Conservation (phyloP, 1,284 basidiomycete genomes). For the Cryptococcus sp. region DNA sequence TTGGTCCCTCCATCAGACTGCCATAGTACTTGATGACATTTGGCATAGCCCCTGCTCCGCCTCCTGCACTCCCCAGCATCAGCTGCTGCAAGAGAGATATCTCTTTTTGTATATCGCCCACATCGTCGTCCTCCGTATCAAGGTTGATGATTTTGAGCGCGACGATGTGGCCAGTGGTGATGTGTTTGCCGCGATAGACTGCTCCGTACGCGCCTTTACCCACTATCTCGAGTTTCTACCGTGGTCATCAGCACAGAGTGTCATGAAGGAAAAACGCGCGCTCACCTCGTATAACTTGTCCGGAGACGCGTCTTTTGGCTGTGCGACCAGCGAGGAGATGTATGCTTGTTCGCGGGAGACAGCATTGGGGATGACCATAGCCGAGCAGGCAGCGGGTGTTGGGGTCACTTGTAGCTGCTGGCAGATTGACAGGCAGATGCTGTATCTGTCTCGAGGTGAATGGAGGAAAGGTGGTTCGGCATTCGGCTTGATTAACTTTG, state of each 20-base stretch:
- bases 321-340: constrained; percentile 36
- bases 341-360: constrained; percentile 44
- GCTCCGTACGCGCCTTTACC: constrained; percentile 96
- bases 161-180: constrained; percentile 79
- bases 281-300: constrained; percentile 47
- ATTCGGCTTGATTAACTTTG: too few species aligned
- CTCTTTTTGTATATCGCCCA: constrained; percentile 94
- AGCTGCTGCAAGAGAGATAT: constrained; percentile 90
- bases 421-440: background rate
- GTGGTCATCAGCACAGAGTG: constrained; percentile 13
- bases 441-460: too few species aligned
- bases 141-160: constrained; percentile 98
- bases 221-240: constrained; percentile 71
- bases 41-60: constrained; percentile 29
- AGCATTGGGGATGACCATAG: constrained; percentile 26
- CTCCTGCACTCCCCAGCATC: constrained; percentile 45
- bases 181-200: constrained; percentile 89
- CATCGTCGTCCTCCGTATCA: constrained; percentile 95
- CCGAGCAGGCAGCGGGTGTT: background rate
- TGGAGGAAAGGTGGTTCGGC: too few species aligned
- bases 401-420: background rate
- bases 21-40: constrained; percentile 97
- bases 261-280: background rate
- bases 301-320: constrained; percentile 48
- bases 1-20: constrained; percentile 89